Evolutionary conservation across 2,329 filamentous ascomycete genomes (phyloP).

Genomic region (Leptographium procerum): DNA sequence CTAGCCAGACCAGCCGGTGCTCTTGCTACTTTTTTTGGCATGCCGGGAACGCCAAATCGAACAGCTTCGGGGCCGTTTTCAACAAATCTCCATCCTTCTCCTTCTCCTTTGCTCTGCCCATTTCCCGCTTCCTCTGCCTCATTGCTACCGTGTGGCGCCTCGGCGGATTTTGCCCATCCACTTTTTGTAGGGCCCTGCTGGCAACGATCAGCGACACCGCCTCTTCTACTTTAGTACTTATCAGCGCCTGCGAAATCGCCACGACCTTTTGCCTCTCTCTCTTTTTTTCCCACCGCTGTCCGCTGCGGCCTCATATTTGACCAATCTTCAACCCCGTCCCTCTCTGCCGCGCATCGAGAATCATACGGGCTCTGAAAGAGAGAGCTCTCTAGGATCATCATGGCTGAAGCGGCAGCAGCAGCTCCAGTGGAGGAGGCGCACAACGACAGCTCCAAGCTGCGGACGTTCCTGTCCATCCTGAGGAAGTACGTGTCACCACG

Average conservation of each 20-base stretch:
- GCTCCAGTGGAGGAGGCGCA: slow-evolving; percentile 32
- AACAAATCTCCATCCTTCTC: not conserved
- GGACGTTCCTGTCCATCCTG: slow-evolving; percentile 77
- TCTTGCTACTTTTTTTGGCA: not conserved
- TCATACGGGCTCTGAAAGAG: not conserved
- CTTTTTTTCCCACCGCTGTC: not conserved
- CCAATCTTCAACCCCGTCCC: not conserved
- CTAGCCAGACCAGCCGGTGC: not conserved
- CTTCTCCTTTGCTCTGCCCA: not conserved
- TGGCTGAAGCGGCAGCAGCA: slow-evolving; percentile 18
- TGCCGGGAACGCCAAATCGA: not conserved
- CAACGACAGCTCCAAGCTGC: slow-evolving; percentile 80
- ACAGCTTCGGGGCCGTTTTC: not conserved
- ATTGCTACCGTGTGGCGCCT: not conserved
- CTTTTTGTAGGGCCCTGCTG: not conserved
- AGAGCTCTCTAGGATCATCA: not conserved
- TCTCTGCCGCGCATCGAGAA: no score
- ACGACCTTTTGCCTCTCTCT: not conserved
- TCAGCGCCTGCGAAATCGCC: not conserved
- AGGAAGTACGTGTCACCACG: slow-evolving; percentile 55
- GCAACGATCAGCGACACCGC: slow-evolving; percentile 1
- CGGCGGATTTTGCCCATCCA: not conserved
- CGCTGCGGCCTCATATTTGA: not conserved
- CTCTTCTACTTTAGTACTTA: not conserved
- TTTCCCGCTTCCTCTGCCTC: not conserved